Evolutionary conservation across 257 asterid genomes (phyloP).

Genomic region (Jacaranda copaia): DNA sequence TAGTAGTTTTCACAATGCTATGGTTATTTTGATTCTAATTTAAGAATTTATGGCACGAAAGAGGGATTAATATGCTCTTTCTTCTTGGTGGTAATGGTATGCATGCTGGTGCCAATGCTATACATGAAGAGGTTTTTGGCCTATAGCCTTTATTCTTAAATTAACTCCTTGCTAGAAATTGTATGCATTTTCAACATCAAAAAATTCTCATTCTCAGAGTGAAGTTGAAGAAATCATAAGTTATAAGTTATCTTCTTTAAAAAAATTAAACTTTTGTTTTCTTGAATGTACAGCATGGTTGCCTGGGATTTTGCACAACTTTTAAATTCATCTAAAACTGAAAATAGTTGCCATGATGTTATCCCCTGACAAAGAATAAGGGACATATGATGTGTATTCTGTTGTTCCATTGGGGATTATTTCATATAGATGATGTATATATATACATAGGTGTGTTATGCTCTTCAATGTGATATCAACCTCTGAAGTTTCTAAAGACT

Average conservation of each 20-base stretch:
- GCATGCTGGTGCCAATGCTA: slow-evolving; percentile 98
- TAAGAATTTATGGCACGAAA: slow-evolving; percentile 61
- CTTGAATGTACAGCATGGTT: not conserved
- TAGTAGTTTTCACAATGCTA: not conserved
- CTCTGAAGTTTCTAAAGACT: not conserved
- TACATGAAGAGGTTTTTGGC: slow-evolving; percentile 81
- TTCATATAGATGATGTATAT: too few species aligned
- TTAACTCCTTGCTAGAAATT: slow-evolving; percentile 13
- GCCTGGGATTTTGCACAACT: not conserved
- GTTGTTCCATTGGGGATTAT: too few species aligned
- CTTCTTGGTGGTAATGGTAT: slow-evolving; percentile 99
- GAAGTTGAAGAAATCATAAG: slow-evolving; percentile 19
- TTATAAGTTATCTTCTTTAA: not conserved
- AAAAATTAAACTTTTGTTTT: not conserved
- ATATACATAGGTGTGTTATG: not conserved
- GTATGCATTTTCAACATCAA: slow-evolving; percentile 4
- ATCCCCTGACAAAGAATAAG: not conserved
- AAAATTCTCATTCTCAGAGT: not conserved
- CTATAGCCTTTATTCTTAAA: slow-evolving; percentile 22
- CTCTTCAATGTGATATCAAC: slow-evolving; percentile 20
- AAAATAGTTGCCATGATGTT: too few species aligned
- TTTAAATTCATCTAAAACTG: not conserved
- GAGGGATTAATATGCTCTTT: slow-evolving; percentile 93
- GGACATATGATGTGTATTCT: not conserved
- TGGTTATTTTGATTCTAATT: slow-evolving; percentile 31